phyloP scores from a whole-genome alignment of 805 yeast species.

The Candida sonorensis region DNA sequence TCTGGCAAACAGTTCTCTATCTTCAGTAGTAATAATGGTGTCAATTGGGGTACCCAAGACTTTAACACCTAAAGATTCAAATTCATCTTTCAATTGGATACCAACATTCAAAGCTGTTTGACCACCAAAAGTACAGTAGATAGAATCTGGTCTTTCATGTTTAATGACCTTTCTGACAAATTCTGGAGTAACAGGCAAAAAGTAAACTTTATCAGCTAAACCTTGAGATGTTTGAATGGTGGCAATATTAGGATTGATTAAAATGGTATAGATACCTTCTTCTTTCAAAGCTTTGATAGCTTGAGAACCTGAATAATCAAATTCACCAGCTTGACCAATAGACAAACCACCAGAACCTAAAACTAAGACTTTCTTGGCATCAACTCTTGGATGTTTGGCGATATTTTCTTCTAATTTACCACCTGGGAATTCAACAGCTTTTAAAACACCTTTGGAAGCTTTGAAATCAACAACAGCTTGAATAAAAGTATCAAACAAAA shows the following conservation, averaged over 20 bases:
- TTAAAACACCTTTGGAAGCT: slow-evolving; percentile 46
- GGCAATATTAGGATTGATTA: slow-evolving; percentile 94
- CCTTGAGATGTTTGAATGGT: slow-evolving; percentile 95
- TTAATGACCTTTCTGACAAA: slow-evolving; percentile 92
- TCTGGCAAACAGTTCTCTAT: slow-evolving; percentile 91
- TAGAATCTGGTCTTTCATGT: slow-evolving; percentile 95
- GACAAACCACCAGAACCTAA: slow-evolving; percentile 97
- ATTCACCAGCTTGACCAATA: slow-evolving; percentile 98
- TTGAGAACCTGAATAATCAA: slow-evolving; percentile 95
- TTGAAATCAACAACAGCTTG: slow-evolving; percentile 67
- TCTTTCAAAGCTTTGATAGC: slow-evolving; percentile 94
- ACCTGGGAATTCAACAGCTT: slow-evolving; percentile 87
- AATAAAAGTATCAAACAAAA: slow-evolving; percentile 89
- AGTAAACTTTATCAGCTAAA: slow-evolving; percentile 91
- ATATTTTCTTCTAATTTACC: slow-evolving; percentile 69
- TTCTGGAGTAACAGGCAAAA: slow-evolving; percentile 94
- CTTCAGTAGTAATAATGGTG: slow-evolving; percentile 95
- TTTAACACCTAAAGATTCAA: slow-evolving; percentile 84
- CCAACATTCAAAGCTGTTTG: slow-evolving; percentile 97
- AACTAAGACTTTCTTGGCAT: slow-evolving; percentile 79
- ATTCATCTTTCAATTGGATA: slow-evolving; percentile 89
- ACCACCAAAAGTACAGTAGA: slow-evolving; percentile 94
- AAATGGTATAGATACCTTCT: slow-evolving; percentile 76
- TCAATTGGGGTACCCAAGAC: slow-evolving; percentile 97
- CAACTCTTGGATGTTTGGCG: slow-evolving; percentile 76